Conservation (phyloP, 805 yeast genomes). For the Ogataea degrootiae region DNA sequence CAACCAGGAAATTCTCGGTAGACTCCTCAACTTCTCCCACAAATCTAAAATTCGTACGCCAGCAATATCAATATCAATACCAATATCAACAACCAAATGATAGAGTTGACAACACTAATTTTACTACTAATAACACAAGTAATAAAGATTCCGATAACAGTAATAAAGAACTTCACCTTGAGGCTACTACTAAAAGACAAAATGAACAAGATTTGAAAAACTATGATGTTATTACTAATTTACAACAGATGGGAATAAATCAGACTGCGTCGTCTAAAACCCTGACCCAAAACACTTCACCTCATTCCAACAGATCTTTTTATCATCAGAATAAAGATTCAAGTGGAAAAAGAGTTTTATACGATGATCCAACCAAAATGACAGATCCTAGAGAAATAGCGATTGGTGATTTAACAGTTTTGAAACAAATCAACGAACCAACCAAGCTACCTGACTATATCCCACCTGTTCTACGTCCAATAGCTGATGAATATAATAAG, state of each 20-base stretch:
- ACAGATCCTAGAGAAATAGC: conserved; percentile 5
- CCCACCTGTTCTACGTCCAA: conserved; percentile 50
- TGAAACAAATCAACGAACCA: conserved; percentile 41
- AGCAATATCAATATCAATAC: conserved; percentile 1
- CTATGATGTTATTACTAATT: too few relatives aligned
- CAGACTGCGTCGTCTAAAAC: too few relatives aligned
- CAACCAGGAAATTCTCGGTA: conserved; percentile 32
- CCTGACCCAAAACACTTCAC: too few relatives aligned
- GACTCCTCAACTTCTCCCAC: conserved; percentile 9
- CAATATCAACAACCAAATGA: neutral
- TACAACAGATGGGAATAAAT: too few relatives aligned
- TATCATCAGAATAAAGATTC: neutral
- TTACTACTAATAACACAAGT: neutral
- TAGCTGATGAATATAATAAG: conserved; percentile 15
- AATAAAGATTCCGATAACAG: neutral
- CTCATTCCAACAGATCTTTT: too few relatives aligned
- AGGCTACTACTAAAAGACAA: too few relatives aligned
- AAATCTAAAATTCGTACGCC: conserved; percentile 1
- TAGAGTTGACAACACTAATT: neutral
- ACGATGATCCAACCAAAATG: neutral
- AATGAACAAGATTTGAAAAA: too few relatives aligned
- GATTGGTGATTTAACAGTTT: conserved; percentile 4
- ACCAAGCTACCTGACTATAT: conserved; percentile 43
- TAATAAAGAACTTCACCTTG: too few relatives aligned
- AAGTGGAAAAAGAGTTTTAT: neutral